Base-by-base conservation (phyloP, 768 basidiomycete genomes). In the Auricularia heimuer region DNA sequence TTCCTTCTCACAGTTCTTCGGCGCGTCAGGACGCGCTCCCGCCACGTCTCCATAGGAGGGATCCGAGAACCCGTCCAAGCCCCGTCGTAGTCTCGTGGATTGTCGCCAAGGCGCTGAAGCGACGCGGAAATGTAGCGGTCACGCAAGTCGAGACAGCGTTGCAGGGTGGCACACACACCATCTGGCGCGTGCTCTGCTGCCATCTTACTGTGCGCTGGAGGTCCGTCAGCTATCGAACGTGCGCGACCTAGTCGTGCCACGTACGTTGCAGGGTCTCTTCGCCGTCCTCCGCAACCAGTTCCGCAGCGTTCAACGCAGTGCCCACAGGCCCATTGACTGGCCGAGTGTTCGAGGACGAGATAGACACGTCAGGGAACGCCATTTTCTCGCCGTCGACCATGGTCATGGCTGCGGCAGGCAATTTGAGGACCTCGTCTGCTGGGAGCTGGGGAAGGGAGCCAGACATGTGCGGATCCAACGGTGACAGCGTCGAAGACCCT, bases 111-210 rank as follows among this genome's bases (percentile, higher is more conserved):
- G 63, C 93, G 82, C 73, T 99, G 97, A 3, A 87, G 82, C 1
- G 95, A 98, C 66, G 84, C 83, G 4, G 79, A 68, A 78, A 97
- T 94, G 78, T 98, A 99, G 76, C 98, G 98, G 78, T 98, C 96
- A 34, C 97, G 89, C 21, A 98, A 79, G 63, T 90, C 85, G 60
- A 98, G 85, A 72, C 96, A 98, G 71, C 81, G 85, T 65, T 89
- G 85, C 72, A 98, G 85, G 1, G 88, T 82, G 66, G 86, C 81
- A 66, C 90, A 86, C 14, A 93, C 79, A 7, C 71, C 69, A 34
- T 58, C 62, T 2, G 79, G 75, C 11, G 78, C 74, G 63, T 83
- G 78, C 70, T 87, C 86, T 2, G 77, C 74, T 14, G 72, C 78
- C 54, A 80, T 70, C 39, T 75, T 67, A 14, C 74, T 65, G 64